Percentiles rank a stretch among this genome's conserved stretches.
These are phyloP conservation scores for Aechmea fasciata DNA, from an alignment of 176 grass and related monocot genomes.

Conservation along the genomic window DNA sequence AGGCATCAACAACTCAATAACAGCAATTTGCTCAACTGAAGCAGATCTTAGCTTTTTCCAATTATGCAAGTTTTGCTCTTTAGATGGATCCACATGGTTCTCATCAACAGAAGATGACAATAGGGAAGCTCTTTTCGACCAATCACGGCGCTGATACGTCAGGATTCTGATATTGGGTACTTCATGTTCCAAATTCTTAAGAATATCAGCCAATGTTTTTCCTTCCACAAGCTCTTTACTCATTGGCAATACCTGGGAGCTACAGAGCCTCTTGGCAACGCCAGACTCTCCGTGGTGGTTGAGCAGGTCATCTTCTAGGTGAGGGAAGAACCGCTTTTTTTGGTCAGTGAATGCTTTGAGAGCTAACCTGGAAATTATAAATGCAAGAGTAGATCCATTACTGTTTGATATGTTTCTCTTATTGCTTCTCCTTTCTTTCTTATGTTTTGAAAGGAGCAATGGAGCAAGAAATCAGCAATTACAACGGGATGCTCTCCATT, in stretches of 20 bases:
- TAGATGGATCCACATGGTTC: conserved; percentile 50
- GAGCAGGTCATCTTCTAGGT: conserved; percentile 73
- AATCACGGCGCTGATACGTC: conserved; percentile 76
- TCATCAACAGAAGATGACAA: conserved; percentile 51
- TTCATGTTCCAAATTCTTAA: conserved; percentile 67
- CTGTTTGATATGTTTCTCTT: not conserved
- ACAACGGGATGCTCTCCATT: not conserved
- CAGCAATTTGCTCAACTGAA: conserved; percentile 52
- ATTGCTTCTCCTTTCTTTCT: not conserved
- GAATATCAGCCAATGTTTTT: conserved; percentile 58
- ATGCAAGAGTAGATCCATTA: not conserved
- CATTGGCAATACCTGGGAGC: conserved; percentile 15
- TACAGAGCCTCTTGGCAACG: conserved; percentile 30
- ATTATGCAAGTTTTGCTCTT: conserved; percentile 48
- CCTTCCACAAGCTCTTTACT: conserved; percentile 32
- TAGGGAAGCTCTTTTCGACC: conserved; percentile 77
- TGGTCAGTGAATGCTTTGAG: conserved; percentile 95
- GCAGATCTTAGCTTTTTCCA: conserved; percentile 36
- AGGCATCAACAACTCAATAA: conserved; percentile 79
- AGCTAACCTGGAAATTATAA: conserved; percentile 66
- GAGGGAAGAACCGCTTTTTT: conserved; percentile 92
- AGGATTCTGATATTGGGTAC: conserved; percentile 53
- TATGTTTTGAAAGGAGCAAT: not conserved
- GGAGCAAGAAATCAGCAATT: not conserved
- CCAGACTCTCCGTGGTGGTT: conserved; percentile 36